Evolutionary conservation across 257 asterid genomes (phyloP).

Genomic region (Fraxinus excelsior): DNA sequence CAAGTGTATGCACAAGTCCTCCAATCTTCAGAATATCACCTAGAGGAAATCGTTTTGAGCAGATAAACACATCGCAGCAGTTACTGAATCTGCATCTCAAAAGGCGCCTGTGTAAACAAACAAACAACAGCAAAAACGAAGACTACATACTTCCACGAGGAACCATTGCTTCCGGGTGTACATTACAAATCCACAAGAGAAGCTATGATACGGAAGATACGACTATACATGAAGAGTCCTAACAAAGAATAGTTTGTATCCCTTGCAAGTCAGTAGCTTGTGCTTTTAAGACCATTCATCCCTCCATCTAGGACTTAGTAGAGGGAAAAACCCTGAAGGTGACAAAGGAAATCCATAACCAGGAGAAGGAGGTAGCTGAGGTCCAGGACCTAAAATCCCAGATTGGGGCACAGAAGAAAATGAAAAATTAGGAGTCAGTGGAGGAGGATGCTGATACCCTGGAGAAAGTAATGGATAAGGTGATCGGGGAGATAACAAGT

Average conservation of each 20-base stretch:
- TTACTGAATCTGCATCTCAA: constrained; percentile 22
- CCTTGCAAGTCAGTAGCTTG: constrained; percentile 40
- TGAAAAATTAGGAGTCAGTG: constrained; percentile 73
- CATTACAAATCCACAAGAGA: constrained; percentile 33
- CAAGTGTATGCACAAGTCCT: constrained; percentile 25
- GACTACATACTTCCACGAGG: constrained; percentile 25
- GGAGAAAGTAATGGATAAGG: constrained; percentile 87
- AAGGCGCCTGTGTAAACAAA: constrained; percentile 28
- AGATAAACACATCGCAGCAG: constrained; percentile 28
- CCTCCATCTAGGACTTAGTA: constrained; percentile 90
- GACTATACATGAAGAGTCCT: constrained; percentile 27
- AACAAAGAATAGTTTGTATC: constrained; percentile 28
- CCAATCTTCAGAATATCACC: constrained; percentile 28
- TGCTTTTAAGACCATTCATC: constrained; percentile 44
- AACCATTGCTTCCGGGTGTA: constrained; percentile 35
- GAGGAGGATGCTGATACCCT: constrained; percentile 68
- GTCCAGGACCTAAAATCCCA: constrained; percentile 81
- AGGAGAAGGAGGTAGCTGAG: constrained; percentile 83
- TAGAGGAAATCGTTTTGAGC: constrained; percentile 24
- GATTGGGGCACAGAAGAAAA: constrained; percentile 67
- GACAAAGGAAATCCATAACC: constrained; percentile 87
- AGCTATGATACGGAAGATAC: constrained; percentile 25
- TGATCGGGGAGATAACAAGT: constrained; percentile 73
- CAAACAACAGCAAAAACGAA: constrained; percentile 23
- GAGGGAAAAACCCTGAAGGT: constrained; percentile 74